These are phyloP conservation scores for Intubia oerlemansii DNA, from an alignment of 2,329 filamentous ascomycete genomes.

Conservation along the genomic window DNA sequence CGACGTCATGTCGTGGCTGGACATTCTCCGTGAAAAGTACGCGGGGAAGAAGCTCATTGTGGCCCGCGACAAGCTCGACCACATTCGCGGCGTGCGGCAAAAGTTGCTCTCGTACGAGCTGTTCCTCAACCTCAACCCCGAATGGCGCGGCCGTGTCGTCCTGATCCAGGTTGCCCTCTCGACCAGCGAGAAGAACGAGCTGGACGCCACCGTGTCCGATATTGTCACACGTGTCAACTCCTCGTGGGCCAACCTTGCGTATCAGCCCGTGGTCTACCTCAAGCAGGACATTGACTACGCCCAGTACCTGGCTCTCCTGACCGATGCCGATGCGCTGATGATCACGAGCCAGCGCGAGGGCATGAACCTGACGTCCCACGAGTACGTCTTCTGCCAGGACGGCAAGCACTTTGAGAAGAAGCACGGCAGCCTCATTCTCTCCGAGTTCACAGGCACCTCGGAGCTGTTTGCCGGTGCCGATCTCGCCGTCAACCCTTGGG, in stretches of 20 bases:
- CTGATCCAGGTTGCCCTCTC: slow-evolving; percentile 88
- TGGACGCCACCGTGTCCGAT: slow-evolving; percentile 75
- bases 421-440: slow-evolving; percentile 74
- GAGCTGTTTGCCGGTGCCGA: slow-evolving; percentile 66
- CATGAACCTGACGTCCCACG: slow-evolving; percentile 92
- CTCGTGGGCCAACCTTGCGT: slow-evolving; percentile 70
- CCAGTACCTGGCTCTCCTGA: slow-evolving; percentile 80
- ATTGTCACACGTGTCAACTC: slow-evolving; percentile 92
- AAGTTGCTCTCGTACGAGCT: slow-evolving; percentile 84
- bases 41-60: slow-evolving; percentile 79
- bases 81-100: slow-evolving; percentile 77
- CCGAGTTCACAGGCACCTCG: slow-evolving; percentile 85
- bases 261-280: slow-evolving; percentile 81
- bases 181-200: slow-evolving; percentile 67
- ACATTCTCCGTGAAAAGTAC: slow-evolving; percentile 65
- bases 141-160: slow-evolving; percentile 75
- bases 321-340: slow-evolving; percentile 78
- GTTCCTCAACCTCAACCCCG: slow-evolving; percentile 81
- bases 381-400: slow-evolving; percentile 86
- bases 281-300: slow-evolving; percentile 87
- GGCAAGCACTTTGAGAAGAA: slow-evolving; percentile 53
- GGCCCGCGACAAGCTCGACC: slow-evolving; percentile 82
- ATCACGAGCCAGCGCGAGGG: slow-evolving; percentile 90
- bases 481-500: slow-evolving; percentile 84
- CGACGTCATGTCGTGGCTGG: slow-evolving; percentile 60